Base-by-base conservation (phyloP, 768 basidiomycete genomes). In the Termitomyces sp. region DNA sequence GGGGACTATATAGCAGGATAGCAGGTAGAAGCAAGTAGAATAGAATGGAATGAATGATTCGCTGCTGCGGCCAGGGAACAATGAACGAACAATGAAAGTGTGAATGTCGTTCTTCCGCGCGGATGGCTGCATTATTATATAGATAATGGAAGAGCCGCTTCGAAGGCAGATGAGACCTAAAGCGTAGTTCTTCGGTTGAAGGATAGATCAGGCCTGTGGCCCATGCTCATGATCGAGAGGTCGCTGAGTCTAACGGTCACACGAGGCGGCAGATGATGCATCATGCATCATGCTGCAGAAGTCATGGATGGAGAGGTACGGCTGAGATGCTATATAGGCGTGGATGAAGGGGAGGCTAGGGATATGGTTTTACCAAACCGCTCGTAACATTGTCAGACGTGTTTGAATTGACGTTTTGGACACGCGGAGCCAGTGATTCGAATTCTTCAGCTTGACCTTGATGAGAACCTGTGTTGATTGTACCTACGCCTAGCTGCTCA, bases 211-310 rank as follows among this genome's bases (percentile, higher is more conserved):
- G n/a, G n/a, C n/a, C n/a, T n/a, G n/a, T n/a, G n/a, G n/a, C n/a
- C n/a, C n/a, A n/a, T n/a, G n/a, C n/a, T n/a, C n/a, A n/a, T n/a
- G n/a, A n/a, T n/a, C n/a, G 46, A 14, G 32, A 19, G 16, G 23
- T 48, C 48, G 48, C 48, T 49, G 48, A 49, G 48, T 49, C 32
- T 49, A 49, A 49, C 16, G 21, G 34, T 48, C 47, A 49, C 34
- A 49, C 34, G 34, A 31, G 48, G 48, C 16, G 48, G 21, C 21
- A 23, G 34, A 49, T 49, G 48, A 49, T 49, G 16, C 23, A 49
- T 35, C 32, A 49, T 49, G 48, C 48, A 49, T 34, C 17, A 21
- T 49, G 9, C 34, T 17, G 25, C 17, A 23, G 3, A 7, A 4
- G 29, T 29, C 29, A 29, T 49, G 34, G 32, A 49, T 49, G 47